Conservation (phyloP, 768 basidiomycete genomes). For the Podaxis sp. region DNA sequence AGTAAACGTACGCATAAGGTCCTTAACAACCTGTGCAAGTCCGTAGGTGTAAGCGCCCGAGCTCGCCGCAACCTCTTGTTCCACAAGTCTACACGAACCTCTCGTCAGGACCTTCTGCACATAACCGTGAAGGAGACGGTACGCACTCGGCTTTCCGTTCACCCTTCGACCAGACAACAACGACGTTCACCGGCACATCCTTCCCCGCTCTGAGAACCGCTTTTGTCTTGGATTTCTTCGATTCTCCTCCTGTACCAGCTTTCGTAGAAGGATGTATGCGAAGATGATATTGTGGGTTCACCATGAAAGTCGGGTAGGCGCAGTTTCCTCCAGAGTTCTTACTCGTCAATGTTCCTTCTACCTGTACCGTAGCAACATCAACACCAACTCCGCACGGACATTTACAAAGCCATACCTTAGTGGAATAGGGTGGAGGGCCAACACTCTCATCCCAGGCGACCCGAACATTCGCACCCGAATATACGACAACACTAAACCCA, state of each 20-base stretch:
- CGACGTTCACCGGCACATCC: conserved; percentile 70
- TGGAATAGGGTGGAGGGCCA: conserved; percentile 32
- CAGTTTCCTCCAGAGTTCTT: conserved; percentile 85
- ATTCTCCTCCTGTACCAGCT: background rate
- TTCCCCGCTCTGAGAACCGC: conserved; percentile 52
- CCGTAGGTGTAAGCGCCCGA: conserved; percentile 85
- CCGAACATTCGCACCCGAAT: conserved; percentile 31
- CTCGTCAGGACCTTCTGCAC: background rate
- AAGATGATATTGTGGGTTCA: conserved; percentile 86
- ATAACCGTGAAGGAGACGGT: background rate
- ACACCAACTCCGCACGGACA: background rate
- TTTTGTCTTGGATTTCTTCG: conserved; percentile 31
- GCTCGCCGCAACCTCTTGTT: conserved; percentile 66
- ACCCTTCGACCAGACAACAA: conserved; percentile 71
- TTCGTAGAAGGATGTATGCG: conserved; percentile 39
- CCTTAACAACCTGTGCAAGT: conserved; percentile 48
- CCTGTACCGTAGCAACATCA: conserved; percentile 32
- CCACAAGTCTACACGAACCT: conserved; percentile 36
- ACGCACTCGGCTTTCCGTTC: conserved; percentile 72
- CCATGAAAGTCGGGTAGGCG: conserved; percentile 75
- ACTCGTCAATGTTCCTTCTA: conserved; percentile 56
- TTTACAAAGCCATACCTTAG: conserved; percentile 26
- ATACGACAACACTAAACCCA: conserved; percentile 66
- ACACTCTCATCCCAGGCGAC: conserved; percentile 46
- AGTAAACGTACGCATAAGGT: conserved; percentile 45